Base-by-base conservation (phyloP, 2,329 filamentous ascomycete genomes). In the Waltergamsia citrina region DNA sequence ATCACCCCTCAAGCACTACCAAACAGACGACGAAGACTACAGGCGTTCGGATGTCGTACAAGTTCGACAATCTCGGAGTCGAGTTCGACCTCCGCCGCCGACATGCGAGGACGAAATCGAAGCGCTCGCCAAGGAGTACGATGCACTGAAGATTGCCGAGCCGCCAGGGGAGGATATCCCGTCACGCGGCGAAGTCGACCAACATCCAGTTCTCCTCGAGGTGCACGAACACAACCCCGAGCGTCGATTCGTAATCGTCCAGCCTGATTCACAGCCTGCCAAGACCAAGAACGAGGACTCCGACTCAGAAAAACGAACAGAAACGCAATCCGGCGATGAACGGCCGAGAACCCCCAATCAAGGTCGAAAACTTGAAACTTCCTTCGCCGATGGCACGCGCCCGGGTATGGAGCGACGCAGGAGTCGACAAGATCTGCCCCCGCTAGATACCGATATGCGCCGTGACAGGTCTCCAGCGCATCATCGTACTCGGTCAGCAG, bases 91-190 rank as follows among this genome's bases (percentile, higher is more conserved):
- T 6, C 81, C 80, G 2, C 63, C 65, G 14, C 78, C 81, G 4
- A 76, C 56, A 23, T 79, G 81, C 31, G 82, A 88, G 51, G 81
- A 87, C 49, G 82, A 85, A 52, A 59, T 51, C 12, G 66, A 62
- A 11, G 73, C 81, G 7, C 54, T 85, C 24, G 70, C 69, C 6
- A 74, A 67, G 50, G 82, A 87, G 49, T 56, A 72, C 45, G 26
- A 65, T 18, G 55, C 56, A 19, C 33, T 34, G 9, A 39, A 53
- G 24, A 44, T 38, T 9, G 42, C 40, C 35, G 64, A 61, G 37
- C n/a, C 22, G 12, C 24, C 32, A 7, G 31, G 27, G 10, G 37
- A 37, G 22, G 78, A 80, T 43, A 67, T 72, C 19, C 64, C 67
- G 32, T 68, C 69, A 37, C 71, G 72, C 37, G 83, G 83, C 25